Percentiles rank a stretch among this genome's conserved stretches.
Conservation (phyloP, 2,329 filamentous ascomycete genomes). For the Aspergillus floridensis region DNA sequence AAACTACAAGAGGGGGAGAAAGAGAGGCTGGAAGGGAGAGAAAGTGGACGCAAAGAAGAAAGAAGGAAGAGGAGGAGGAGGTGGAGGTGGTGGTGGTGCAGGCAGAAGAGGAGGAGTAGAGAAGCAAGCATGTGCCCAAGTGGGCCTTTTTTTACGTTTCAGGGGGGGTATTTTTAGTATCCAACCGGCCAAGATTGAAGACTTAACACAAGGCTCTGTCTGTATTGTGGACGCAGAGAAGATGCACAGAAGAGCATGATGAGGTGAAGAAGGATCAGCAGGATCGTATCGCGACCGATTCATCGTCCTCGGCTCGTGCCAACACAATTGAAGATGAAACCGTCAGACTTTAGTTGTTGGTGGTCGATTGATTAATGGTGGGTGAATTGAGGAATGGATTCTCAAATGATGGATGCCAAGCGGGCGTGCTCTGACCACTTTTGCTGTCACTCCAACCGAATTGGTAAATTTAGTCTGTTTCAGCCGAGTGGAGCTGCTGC, state of each 20-base stretch:
- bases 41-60: not conserved
- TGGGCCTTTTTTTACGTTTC: constrained; percentile 3
- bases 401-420: not conserved
- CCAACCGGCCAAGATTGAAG: not conserved
- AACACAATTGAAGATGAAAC: not conserved
- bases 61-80: not conserved
- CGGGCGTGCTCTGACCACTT: not conserved
- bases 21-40: not conserved
- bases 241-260: not conserved
- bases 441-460: not conserved
- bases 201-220: too few relatives aligned
- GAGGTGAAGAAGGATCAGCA: not conserved
- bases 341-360: not conserved
- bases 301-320: not conserved
- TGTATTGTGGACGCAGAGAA: not conserved
- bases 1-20: not conserved
- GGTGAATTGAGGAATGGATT: not conserved
- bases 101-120: constrained; percentile 8
- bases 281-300: not conserved
- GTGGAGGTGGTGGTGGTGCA: not conserved
- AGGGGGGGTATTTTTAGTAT: constrained; percentile 3
- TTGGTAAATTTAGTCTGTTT: not conserved
- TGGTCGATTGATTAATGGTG: not conserved
- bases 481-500: not conserved
- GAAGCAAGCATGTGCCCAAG: constrained; percentile 1